Percentiles rank a stretch among this genome's conserved stretches.
Conservation (phyloP, 2,329 filamentous ascomycete species). For the Pestalotiopsis fici region DNA sequence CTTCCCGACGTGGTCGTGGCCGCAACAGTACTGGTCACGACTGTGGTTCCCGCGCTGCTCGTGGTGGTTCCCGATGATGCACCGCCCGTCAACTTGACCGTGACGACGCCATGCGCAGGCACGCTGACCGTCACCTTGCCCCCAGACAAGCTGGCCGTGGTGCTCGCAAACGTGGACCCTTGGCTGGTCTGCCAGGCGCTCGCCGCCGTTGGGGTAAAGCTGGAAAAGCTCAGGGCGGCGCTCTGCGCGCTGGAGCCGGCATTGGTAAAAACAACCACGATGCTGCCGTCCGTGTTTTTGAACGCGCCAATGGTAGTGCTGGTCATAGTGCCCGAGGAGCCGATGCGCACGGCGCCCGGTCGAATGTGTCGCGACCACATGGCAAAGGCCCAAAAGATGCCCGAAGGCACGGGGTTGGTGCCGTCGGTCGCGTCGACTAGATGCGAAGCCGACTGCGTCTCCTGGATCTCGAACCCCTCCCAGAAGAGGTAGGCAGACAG, state of each 20-base stretch:
- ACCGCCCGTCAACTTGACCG: constrained; percentile 15
- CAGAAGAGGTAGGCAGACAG: constrained; percentile 51
- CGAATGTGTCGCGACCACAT: constrained; percentile 25
- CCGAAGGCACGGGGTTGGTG: constrained; percentile 18
- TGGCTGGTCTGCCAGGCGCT: constrained; percentile 18
- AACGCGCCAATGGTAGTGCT: constrained; percentile 20
- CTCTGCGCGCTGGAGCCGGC: constrained; percentile 8
- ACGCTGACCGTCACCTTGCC: constrained; percentile 14
- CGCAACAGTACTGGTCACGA: not conserved
- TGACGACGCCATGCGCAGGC: constrained; percentile 17
- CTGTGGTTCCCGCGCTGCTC: not conserved
- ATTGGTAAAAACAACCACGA: constrained; percentile 26
- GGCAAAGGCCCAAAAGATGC: constrained; percentile 24
- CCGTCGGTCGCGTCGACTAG: constrained; percentile 27
- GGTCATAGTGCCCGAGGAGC: constrained; percentile 17
- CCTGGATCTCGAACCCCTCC: constrained; percentile 36
- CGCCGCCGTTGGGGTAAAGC: constrained; percentile 12
- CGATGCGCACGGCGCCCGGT: constrained; percentile 21
- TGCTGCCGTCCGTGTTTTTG: constrained; percentile 18
- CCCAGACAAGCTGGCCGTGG: constrained; percentile 9
- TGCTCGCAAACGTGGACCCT: constrained; percentile 13
- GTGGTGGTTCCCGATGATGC: not conserved
- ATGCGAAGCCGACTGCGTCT: constrained; percentile 26
- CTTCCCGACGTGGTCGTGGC: not conserved
- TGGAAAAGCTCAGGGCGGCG: constrained; percentile 10